These are phyloP conservation scores for Yamadazyma conglobata DNA, from an alignment of 1,139 yeast species.

Conservation along the genomic window DNA sequence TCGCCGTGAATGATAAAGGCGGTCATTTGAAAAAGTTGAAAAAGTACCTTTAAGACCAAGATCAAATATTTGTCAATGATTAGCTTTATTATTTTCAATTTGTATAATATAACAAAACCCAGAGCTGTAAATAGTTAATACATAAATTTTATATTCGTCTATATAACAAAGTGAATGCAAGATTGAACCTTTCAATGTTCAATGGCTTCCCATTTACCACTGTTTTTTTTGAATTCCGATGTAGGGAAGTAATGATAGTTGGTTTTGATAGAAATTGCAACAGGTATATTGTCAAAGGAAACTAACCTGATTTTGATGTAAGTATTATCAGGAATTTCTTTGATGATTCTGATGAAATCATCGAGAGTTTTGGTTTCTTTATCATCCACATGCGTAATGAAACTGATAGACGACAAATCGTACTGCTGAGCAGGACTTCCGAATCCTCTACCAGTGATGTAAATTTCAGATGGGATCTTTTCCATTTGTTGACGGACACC, in stretches of 20 bases:
- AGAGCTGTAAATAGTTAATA: slow-evolving; percentile 10
- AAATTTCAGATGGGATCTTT: slow-evolving; percentile 76
- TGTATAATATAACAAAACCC: slow-evolving; percentile 7
- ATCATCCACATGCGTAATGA: slow-evolving; percentile 87
- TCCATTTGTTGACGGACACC: slow-evolving; percentile 65
- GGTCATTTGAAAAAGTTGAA: slow-evolving; percentile 48
- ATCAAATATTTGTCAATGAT: neutral
- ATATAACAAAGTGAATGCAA: neutral
- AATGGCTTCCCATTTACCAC: slow-evolving; percentile 51
- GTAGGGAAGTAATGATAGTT: slow-evolving; percentile 92
- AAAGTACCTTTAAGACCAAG: slow-evolving; percentile 8
- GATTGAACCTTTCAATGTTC: slow-evolving; percentile 15
- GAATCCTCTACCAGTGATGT: slow-evolving; percentile 64
- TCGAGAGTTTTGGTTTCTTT: slow-evolving; percentile 65
- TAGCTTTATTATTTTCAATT: too few species aligned
- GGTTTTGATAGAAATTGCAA: slow-evolving; percentile 81
- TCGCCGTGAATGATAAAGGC: slow-evolving; percentile 50
- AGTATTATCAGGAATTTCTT: slow-evolving; percentile 68
- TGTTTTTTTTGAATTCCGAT: slow-evolving; percentile 52
- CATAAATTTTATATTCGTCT: slow-evolving; percentile 2
- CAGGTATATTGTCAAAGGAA: slow-evolving; percentile 80
- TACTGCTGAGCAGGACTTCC: slow-evolving; percentile 89
- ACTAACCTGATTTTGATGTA: slow-evolving; percentile 80
- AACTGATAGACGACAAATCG: slow-evolving; percentile 75
- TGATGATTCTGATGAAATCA: slow-evolving; percentile 60